These are phyloP conservation scores for Acacia confusa DNA, from an alignment of 306 rosid species.

Conservation along the genomic window DNA sequence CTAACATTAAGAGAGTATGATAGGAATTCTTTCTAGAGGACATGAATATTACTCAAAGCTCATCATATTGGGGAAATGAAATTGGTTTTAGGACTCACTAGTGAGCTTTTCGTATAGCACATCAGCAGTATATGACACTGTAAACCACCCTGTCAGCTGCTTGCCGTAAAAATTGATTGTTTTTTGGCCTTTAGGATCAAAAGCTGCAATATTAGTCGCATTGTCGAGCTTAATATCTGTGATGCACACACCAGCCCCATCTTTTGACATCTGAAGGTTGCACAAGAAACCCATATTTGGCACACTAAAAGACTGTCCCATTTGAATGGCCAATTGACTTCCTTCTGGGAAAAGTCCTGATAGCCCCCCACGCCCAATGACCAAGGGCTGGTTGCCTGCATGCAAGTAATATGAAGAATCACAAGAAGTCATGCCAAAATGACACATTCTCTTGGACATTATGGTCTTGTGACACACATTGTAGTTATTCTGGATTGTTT, in stretches of 20 bases:
- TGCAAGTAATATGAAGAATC: not conserved
- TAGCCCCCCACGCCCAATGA: slow-evolving; percentile 78
- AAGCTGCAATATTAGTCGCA: slow-evolving; percentile 41
- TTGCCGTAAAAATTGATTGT: slow-evolving; percentile 56
- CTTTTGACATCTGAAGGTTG: slow-evolving; percentile 76
- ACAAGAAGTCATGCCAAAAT: not conserved
- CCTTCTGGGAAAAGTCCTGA: slow-evolving; percentile 86
- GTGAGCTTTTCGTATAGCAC: slow-evolving; percentile 36
- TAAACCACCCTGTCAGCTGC: slow-evolving; percentile 59
- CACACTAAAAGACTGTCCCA: slow-evolving; percentile 33
- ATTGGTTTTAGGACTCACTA: slow-evolving; percentile 44
- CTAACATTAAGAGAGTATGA: not conserved
- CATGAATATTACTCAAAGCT: not conserved
- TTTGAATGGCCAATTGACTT: slow-evolving; percentile 30
- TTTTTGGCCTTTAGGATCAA: slow-evolving; percentile 43
- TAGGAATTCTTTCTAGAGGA: not conserved
- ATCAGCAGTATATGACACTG: slow-evolving; percentile 47
- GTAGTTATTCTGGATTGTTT: not conserved
- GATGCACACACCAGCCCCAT: slow-evolving; percentile 62
- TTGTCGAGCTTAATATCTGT: slow-evolving; percentile 59
- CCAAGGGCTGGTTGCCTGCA: slow-evolving; percentile 68
- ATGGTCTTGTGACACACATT: not conserved
- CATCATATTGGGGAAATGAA: not conserved
- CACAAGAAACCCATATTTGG: slow-evolving; percentile 44
- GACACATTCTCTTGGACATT: not conserved